Evolutionary conservation across 108 stramenopile species (phyloP).

Genomic region (Bacterosira constricta): DNA sequence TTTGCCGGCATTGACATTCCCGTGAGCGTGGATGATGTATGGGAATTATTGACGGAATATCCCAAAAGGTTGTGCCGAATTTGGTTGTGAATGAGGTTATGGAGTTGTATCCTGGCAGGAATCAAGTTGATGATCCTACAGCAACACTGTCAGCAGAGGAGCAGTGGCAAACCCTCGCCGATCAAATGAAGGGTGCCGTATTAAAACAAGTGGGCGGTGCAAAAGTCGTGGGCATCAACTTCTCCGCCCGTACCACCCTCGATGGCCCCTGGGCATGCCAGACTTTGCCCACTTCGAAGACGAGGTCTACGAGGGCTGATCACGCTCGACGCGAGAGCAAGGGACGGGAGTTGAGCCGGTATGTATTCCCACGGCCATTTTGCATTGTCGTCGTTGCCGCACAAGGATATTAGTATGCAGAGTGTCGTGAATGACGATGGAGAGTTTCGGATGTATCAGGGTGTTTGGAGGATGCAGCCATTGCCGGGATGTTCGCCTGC

Average conservation of each 20-base stretch:
- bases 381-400: slow-evolving; percentile 70
- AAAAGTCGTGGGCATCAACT: slow-evolving; percentile 88
- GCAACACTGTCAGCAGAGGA: slow-evolving; percentile 37
- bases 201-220: slow-evolving; percentile 87
- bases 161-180: slow-evolving; percentile 60
- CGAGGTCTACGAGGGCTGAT: slow-evolving; percentile 70
- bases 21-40: slow-evolving; percentile 78
- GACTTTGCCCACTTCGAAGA: slow-evolving; percentile 79
- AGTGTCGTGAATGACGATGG: slow-evolving; percentile 83
- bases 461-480: slow-evolving; percentile 92
- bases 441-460: slow-evolving; percentile 91
- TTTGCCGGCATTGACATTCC: slow-evolving; percentile 91
- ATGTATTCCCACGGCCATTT: slow-evolving; percentile 86
- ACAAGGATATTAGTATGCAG: slow-evolving; percentile 90
- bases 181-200: slow-evolving; percentile 73
- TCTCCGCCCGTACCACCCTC: slow-evolving; percentile 79
- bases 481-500: slow-evolving; percentile 80
- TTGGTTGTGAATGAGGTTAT: slow-evolving; percentile 84
- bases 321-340: slow-evolving; percentile 57
- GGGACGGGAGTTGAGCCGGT: slow-evolving; percentile 59
- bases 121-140: slow-evolving; percentile 6
- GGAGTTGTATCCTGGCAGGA: slow-evolving; percentile 36
- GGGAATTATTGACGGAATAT: slow-evolving; percentile 86
- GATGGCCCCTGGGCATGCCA: slow-evolving; percentile 88
- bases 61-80: slow-evolving; percentile 84